Evolutionary conservation across 1,284 basidiomycete species (phyloP), one percentile per base, ranked within the genome.

Genomic region (Trichosporon sp.): DNA sequence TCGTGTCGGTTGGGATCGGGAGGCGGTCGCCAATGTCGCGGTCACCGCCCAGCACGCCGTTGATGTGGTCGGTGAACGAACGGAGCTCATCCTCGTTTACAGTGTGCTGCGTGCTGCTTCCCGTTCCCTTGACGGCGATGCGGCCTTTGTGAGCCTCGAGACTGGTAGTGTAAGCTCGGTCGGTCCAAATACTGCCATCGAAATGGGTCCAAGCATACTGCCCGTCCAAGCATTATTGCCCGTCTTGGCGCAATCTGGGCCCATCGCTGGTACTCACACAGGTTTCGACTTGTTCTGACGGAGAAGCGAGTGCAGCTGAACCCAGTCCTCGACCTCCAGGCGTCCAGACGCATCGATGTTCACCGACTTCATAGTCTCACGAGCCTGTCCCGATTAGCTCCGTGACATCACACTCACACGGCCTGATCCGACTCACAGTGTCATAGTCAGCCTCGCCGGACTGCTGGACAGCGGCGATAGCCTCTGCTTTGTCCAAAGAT

Each of bases 11-110:
- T 0, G 95, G 94, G 71, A 99, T 95, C 11, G 95, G 95, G 64
- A 95, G 85, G 44, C 93, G 86, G 65, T 84, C 81, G 21, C 88
- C 89, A 58, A 99, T 84, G 78, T 97, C 94, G 19, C 86, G 77
- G 77, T 99, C 96, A 60, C 91, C 92, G 71, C 90, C 91, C 60
- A 99, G 87, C 37, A 95, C 68, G 64, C 85, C 83, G 79, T 99
- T 99, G 82, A 99, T 98, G 81, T 99, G 95, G 76, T 93, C 90
- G 27, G 95, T 99, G 82, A 99, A 99, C 75, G 96, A 95, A 49
- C 87, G 84, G 64, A 92, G 86, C 79, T 99, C 95, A 79, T 99
- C 95, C 79, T 98, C 93, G 82, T 98, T 97, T 82, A 99, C 91
- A 46, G 95, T 96, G 83, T 99, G 95, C 81, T 91, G 93, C 64